Percentiles rank a stretch among this genome's conserved stretches.
phyloP scores from a whole-genome alignment of 139 green algal species.

The Chlamydomonas schloesseri region DNA sequence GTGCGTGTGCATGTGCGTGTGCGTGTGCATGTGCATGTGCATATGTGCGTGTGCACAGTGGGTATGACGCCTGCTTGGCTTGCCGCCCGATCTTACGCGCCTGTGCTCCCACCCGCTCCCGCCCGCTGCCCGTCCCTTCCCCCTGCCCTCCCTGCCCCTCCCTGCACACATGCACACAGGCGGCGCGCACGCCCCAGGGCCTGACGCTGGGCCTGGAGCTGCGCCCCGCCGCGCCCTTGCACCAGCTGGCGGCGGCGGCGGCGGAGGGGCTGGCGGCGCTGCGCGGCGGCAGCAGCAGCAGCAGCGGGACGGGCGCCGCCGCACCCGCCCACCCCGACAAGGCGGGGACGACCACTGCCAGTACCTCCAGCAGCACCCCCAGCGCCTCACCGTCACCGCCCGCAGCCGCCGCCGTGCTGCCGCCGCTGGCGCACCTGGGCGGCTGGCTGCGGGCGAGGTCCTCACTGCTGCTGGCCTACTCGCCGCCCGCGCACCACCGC shows the following conservation, averaged over 20 bases:
- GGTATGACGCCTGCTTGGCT: too few species aligned
- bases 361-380: too few species aligned
- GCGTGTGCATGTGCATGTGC: too few species aligned
- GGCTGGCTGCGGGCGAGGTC: slow-evolving; percentile 18
- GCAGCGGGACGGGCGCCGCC: too few species aligned
- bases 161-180: background rate
- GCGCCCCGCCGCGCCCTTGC: slow-evolving; percentile 10
- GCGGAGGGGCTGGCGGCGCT: background rate
- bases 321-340: too few species aligned
- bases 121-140: background rate
- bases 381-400: background rate
- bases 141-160: background rate
- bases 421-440: background rate
- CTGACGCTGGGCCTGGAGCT: slow-evolving; percentile 36
- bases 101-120: too few species aligned
- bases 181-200: background rate
- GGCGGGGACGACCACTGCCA: too few species aligned
- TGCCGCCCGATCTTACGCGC: too few species aligned
- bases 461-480: slow-evolving; percentile 38
- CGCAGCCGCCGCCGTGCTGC: background rate
- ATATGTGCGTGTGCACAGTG: background rate
- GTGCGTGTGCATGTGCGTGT: too few species aligned
- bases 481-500: too few species aligned
- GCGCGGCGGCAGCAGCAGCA: too few species aligned
- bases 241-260: background rate